phyloP scores from a whole-genome alignment of 106 monocot species.

The Narthecium ossifragum region DNA sequence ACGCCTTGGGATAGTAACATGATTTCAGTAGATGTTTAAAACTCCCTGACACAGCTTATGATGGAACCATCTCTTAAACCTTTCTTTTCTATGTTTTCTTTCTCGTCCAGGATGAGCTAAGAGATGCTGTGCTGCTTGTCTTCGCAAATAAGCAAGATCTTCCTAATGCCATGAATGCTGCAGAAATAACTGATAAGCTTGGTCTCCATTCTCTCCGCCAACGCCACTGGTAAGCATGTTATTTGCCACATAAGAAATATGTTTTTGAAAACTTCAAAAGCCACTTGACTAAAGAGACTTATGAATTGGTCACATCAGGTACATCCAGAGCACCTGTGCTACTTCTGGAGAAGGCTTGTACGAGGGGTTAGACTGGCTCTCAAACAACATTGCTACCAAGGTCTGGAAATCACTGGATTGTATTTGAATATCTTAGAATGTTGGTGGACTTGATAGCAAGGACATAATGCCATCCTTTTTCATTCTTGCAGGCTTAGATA shows the following conservation, averaged over 20 bases:
- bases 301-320: not conserved
- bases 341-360: not conserved
- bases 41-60: not conserved
- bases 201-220: not conserved
- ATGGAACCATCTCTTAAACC: too few species aligned
- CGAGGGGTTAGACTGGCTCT: not conserved
- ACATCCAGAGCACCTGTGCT: constrained; percentile 1
- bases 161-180: constrained; percentile 3
- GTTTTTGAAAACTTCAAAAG: not conserved
- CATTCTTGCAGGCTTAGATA: not conserved
- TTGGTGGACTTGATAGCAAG: not conserved
- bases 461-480: not conserved
- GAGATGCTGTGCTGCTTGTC: constrained; percentile 3
- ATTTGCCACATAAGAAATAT: not conserved
- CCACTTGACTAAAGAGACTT: not conserved
- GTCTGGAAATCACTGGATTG: not conserved
- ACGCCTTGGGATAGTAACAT: not conserved
- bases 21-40: not conserved
- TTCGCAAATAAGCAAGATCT: constrained; percentile 7
- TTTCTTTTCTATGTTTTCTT: too few species aligned
- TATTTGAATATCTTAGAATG: not conserved
- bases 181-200: not conserved
- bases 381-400: constrained; percentile 1
- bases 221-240: constrained; percentile 5
- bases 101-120: not conserved